phyloP scores from a whole-genome alignment of 2,329 filamentous ascomycete genomes.

The Coleophoma crateriformis region DNA sequence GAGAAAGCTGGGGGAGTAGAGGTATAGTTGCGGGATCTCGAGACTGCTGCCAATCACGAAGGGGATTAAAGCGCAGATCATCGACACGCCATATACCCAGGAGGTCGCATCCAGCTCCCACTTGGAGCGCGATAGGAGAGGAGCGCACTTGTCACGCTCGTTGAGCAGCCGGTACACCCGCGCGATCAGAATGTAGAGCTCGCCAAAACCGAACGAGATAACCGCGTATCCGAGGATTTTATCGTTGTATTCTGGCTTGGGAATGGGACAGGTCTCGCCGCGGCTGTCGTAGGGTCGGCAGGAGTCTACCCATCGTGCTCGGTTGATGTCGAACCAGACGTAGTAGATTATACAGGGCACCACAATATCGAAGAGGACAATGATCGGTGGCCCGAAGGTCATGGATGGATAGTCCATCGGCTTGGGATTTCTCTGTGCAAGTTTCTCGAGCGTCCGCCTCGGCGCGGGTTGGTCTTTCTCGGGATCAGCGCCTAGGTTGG shows the following conservation, averaged over 20 bases:
- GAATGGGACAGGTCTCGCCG: constrained; percentile 5
- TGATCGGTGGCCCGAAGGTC: constrained; percentile 15
- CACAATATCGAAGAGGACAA: constrained; percentile 15
- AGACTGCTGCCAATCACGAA: constrained; percentile 12
- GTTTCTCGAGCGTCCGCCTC: constrained; percentile 10
- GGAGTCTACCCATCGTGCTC: constrained; percentile 6
- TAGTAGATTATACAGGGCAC: constrained; percentile 19
- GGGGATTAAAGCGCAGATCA: constrained; percentile 15
- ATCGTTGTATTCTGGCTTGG: constrained; percentile 11
- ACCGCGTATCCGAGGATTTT: constrained; percentile 15
- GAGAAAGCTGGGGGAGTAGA: constrained; percentile 68
- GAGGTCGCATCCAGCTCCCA: constrained; percentile 17
- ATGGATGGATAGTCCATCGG: constrained; percentile 16
- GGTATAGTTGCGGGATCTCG: constrained; percentile 14
- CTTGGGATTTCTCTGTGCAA: constrained; percentile 16
- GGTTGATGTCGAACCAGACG: constrained; percentile 10
- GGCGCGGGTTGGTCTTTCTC: background rate
- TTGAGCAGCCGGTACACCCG: constrained; percentile 9
- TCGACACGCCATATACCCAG: constrained; percentile 16
- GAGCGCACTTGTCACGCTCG: constrained; percentile 13
- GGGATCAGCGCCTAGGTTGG: background rate
- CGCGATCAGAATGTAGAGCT: constrained; percentile 14
- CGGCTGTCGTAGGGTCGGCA: constrained; percentile 5
- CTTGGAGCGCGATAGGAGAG: constrained; percentile 13
- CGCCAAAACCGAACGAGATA: constrained; percentile 14